phyloP scores from a whole-genome alignment of 2,329 filamentous ascomycete species.

The Hymenoscyphus linearis region DNA sequence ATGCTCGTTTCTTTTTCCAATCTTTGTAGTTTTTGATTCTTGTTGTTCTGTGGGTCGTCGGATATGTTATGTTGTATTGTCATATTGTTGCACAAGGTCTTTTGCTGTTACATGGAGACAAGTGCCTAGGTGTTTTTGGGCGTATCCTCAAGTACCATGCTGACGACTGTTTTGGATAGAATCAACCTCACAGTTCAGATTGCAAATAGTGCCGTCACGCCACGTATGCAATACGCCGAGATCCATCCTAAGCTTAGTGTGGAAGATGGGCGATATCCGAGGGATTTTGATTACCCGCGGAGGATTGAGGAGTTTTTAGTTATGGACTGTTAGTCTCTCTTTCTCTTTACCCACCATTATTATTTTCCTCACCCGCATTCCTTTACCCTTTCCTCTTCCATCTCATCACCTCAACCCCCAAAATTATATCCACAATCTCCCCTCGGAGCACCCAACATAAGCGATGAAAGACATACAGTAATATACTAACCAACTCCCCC shows the following conservation, averaged over 20 bases:
- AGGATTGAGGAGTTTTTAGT: constrained; percentile 16
- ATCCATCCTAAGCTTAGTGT: constrained; percentile 22
- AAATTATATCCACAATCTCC: too few species aligned
- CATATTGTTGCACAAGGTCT: neutral
- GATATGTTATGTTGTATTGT: too few species aligned
- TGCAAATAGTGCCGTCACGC: constrained; percentile 16
- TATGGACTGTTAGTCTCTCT: constrained; percentile 17
- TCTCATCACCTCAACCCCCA: neutral
- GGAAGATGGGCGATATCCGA: constrained; percentile 13
- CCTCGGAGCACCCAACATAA: too few species aligned
- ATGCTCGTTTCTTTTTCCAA: neutral
- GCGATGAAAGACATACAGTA: too few species aligned
- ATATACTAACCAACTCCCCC: neutral
- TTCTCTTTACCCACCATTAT: neutral
- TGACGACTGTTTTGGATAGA: constrained; percentile 8
- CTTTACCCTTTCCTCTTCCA: neutral
- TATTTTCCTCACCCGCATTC: neutral
- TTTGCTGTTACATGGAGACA: neutral
- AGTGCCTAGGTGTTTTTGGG: neutral
- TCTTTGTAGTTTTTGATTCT: too few species aligned
- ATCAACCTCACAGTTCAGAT: constrained; percentile 21
- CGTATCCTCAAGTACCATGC: too few species aligned
- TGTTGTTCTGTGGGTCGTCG: too few species aligned
- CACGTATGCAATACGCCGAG: constrained; percentile 15
- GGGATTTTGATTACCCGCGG: constrained; percentile 18